Evolutionary conservation across 2,329 filamentous ascomycete species (phyloP), one percentile per base, ranked within the genome.

Genomic region (Fusarium liriodendri): DNA sequence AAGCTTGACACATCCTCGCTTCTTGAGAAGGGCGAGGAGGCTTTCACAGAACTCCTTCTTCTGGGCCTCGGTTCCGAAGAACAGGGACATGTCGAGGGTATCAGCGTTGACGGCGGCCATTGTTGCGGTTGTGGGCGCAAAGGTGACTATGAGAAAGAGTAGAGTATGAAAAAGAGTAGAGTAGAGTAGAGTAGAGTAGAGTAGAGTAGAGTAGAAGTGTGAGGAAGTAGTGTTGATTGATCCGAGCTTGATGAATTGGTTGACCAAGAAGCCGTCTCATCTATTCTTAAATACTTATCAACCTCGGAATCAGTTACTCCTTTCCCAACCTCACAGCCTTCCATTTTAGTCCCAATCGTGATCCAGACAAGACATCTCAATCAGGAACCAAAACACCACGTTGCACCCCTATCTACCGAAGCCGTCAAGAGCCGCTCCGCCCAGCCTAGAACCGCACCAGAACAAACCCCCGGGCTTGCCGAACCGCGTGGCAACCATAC

Each of bases 51-150:
- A 79, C 11, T 68, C 52, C n/a, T 68, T 54, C 66, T 79, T 79
- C 33, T 79, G 66, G 2, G 73, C 67, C 0, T 64, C 52, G n/a
- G 71, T 77, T 67, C 78, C 77, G 57, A 79, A 79, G 69, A 79
- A 79, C 67, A 79, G 20, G 35, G 77, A 79, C 78, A 79, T 79
- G 54, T 79, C 77, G 37, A 79, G 74, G 27, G 75, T 77, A 9
- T 73, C 75, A 32, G 45, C 64, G 18, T 71, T 76, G 55, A 74
- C 16, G 1, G 69, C 61, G 11, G 72, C 69, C 72, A 75, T 75
- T 35, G 3, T 74, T 42, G 13, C 14, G 10, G 22, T 16, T n/a
- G 8, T 52, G 27, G 18, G 6, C n/a, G 22, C 5, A 22, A 35
- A 5, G 5, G 18, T 35, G n/a, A 7, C 6, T 50, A 3, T 18